Percentiles rank a stretch among this genome's conserved stretches.
Conservation (phyloP, 768 basidiomycete genomes). For the Sporobolomyces roseus region DNA sequence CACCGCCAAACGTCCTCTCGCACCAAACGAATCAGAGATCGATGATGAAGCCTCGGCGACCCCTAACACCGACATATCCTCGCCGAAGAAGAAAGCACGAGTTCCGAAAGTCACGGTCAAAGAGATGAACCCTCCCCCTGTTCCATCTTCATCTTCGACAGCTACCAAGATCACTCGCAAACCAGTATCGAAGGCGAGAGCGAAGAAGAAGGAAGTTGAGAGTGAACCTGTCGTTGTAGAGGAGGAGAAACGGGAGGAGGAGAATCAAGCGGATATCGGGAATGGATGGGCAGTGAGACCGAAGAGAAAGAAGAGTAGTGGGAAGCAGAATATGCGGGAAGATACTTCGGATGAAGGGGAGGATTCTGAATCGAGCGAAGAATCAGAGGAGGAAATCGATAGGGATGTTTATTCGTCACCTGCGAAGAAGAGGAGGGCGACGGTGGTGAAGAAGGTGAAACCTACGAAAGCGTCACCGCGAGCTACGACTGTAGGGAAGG, state of each 20-base stretch:
- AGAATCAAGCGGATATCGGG: neutral
- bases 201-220: neutral
- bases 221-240: neutral
- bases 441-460: neutral
- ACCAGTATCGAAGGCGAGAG: neutral
- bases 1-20: neutral
- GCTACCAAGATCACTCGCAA: neutral
- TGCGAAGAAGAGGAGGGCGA: neutral
- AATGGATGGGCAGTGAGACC: neutral
- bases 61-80: neutral
- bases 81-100: slow-evolving; percentile 11
- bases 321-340: neutral
- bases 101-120: neutral
- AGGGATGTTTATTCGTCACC: neutral
- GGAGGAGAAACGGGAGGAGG: neutral
- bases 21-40: too few relatives aligned
- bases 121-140: neutral
- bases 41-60: neutral
- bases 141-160: neutral
- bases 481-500: neutral
- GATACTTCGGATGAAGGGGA: neutral
- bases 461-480: neutral
- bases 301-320: neutral
- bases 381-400: neutral
- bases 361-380: neutral